Evolutionary conservation across 495 filamentous ascomycete species (phyloP).

Genomic region (Penicillium cinerascens): DNA sequence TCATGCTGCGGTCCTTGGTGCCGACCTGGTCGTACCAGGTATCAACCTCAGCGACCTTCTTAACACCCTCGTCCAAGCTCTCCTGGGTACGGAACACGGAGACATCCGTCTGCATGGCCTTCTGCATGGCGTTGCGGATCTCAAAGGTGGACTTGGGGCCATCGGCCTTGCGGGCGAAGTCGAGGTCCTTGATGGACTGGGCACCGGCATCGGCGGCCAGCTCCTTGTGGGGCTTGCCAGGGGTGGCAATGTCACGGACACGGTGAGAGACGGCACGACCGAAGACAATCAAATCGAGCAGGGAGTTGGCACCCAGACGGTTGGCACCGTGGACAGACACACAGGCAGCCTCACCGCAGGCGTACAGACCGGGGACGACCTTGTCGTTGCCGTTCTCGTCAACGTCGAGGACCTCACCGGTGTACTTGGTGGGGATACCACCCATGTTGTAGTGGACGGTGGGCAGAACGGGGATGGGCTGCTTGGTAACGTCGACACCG

Average conservation of each 20-base stretch:
- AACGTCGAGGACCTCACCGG: slow-evolving; percentile 86
- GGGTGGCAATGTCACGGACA: slow-evolving; percentile 84
- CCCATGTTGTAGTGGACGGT: slow-evolving; percentile 99
- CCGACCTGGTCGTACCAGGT: slow-evolving; percentile 74
- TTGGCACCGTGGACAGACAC: slow-evolving; percentile 98
- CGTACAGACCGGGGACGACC: slow-evolving; percentile 92
- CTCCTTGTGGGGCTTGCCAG: slow-evolving; percentile 70
- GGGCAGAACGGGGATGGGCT: slow-evolving; percentile 93
- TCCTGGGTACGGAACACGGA: slow-evolving; percentile 96
- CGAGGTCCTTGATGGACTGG: slow-evolving; percentile 79
- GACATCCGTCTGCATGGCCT: slow-evolving; percentile 95
- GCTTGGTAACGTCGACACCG: slow-evolving; percentile 92
- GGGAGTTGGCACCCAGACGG: slow-evolving; percentile 94
- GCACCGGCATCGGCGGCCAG: slow-evolving; percentile 80
- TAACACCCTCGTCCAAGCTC: slow-evolving; percentile 79
- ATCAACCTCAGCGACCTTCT: slow-evolving; percentile 77
- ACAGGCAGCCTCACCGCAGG: slow-evolving; percentile 94
- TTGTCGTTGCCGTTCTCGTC: slow-evolving; percentile 82
- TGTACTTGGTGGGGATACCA: slow-evolving; percentile 96
- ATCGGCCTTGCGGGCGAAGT: slow-evolving; percentile 75
- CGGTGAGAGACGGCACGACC: slow-evolving; percentile 94
- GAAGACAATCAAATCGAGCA: slow-evolving; percentile 95
- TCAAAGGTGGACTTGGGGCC: slow-evolving; percentile 85
- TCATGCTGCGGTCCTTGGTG: slow-evolving; percentile 98
- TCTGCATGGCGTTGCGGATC: slow-evolving; percentile 91